Conservation (phyloP, 1,139 yeast genomes). For the Sugiyamaella xylanicola region DNA sequence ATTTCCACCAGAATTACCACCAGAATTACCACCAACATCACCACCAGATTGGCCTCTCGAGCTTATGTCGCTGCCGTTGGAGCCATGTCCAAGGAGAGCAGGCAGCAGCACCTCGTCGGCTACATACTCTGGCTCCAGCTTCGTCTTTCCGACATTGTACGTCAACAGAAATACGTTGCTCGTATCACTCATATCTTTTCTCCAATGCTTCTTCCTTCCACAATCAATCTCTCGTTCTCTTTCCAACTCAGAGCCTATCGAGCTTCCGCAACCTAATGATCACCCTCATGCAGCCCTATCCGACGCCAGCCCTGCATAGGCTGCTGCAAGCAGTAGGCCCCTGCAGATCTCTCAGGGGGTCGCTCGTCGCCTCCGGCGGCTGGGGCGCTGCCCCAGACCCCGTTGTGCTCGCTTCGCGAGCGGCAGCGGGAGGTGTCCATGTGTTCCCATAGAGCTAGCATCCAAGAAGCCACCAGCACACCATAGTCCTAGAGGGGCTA, state of each 20-base stretch:
- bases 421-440: no score
- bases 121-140: constrained; percentile 36
- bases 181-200: background rate
- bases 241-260: background rate
- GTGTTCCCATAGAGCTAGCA: no score
- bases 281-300: no score
- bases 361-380: background rate
- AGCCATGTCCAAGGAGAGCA: no score
- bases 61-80: no score
- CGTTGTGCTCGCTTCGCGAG: background rate
- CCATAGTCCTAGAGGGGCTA: no score
- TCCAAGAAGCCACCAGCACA: no score
- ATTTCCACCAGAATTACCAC: background rate
- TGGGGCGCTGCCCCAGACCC: background rate
- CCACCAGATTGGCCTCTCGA: no score
- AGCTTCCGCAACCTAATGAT: background rate
- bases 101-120: constrained; percentile 23
- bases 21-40: background rate
- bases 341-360: background rate
- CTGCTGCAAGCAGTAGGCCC: no score
- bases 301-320: no score
- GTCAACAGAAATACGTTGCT: constrained; percentile 33
- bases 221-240: background rate
- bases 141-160: constrained; percentile 48
- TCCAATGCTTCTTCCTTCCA: background rate